Evolutionary conservation across 1,284 basidiomycete species (phyloP), one percentile per base, ranked within the genome.

Genomic region (Schizopora paradoxa): DNA sequence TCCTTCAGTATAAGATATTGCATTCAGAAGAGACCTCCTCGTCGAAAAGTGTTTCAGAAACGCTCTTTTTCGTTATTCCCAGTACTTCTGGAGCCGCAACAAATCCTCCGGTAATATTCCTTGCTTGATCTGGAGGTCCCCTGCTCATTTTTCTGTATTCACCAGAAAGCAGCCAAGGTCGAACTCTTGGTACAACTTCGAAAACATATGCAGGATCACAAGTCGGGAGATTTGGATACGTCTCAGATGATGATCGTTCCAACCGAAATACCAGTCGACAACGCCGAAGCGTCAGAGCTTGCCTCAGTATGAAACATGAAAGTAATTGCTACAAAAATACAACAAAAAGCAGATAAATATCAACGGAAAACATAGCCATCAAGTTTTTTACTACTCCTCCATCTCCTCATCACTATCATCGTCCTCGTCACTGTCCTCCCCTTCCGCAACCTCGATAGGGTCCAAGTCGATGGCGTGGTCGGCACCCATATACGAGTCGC

Each of bases 401-500:
- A 67, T 66, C 49, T 60, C 63, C 33, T 63, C 65, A 21, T 59
- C 66, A 29, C 65, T 67, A 41, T 79, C 82, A 53, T 69, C 68
- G 43, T 84, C 85, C 14, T 86, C 83, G 48, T 88, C 87, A 52
- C 75, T 79, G 33, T 79, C 77, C 60, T 91, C 91, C 3, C 91
- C 92, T 63, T 94, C 89, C 0, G 82, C 89, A 36, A 95, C 91
- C 25, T 85, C 81, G 54, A 96, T 75, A 10, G 77, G 69, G 31
- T 87, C 83, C 44, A 94, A 61, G 44, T 79, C 77, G 62, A 95
- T 85, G 61, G 92, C 91, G 60, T 94, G 91, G 61, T 95, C 93
- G 22, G 89, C 91, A 31, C 89, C 90, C 25, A 86, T 71, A 62
- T 94, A 96, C 45, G 84, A 86, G 63, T 97, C 95, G 58, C 91